Evolutionary conservation across 2,329 filamentous ascomycete genomes (phyloP), one percentile per base, ranked within the genome.

Genomic region (Metarhizium anisopliae): DNA sequence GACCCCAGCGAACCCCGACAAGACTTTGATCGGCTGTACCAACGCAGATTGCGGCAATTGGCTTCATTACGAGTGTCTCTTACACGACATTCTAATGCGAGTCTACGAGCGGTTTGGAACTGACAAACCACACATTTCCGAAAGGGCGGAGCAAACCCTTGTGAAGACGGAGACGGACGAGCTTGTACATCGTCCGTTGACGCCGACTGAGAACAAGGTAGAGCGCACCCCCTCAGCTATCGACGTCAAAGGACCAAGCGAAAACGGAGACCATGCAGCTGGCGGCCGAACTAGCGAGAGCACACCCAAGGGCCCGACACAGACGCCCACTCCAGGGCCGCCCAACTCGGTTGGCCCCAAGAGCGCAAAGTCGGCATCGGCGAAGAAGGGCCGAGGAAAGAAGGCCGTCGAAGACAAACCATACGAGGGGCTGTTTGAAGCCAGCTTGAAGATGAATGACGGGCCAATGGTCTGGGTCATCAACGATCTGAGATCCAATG

Each of bases 41-140:
- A 77, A 77, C 57, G 63, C 74, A 13, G 63, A 68, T 2, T 87
- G 84, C 65, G 76, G 75, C 53, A 77, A 75, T 54, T 86, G 84
- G 84, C 76, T 86, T 57, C 84, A 87, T 61, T 76, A 82, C 55
- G 78, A 83, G 50, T 87, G 84, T 61, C 71, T 87, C n/a, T 71
- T 76, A 36, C 76, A 83, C 61, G 77, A 81, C 14, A 74, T 78
- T 4, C 72, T 85, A 13, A 68, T 72, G 63, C 72, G 72, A 35
- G 76, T 79, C 0, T 82, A 73, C 63, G 70, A 76, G 35, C 72
- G 73, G 54, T 69, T 84, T 7, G 79, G 80, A 42, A 71, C 67
- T 52, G 73, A 78, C 56, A 79, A 74, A 59, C 78, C 80, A 2
- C 77, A 82, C 61, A 79, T 74, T 59, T 77, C 80, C 4, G 77